phyloP scores from a whole-genome alignment of 164 flowering plant genomes.

The Saururus chinensis region DNA sequence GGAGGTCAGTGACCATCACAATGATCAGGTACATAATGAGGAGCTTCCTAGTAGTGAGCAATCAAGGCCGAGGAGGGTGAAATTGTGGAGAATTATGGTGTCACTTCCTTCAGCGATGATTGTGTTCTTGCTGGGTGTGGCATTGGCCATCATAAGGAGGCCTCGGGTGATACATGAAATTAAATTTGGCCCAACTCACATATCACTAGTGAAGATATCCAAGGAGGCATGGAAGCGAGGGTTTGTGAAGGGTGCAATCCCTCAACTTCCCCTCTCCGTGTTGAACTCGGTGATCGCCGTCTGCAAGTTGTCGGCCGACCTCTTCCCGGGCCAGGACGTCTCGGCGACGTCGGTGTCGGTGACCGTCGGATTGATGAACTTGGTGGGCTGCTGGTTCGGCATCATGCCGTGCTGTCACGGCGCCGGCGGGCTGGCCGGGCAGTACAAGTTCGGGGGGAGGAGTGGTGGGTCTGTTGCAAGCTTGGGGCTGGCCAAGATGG shows the following conservation, averaged over 20 bases:
- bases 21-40: slow-evolving; percentile 1
- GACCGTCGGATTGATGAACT: slow-evolving; percentile 64
- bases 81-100: slow-evolving; percentile 23
- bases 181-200: slow-evolving; percentile 45
- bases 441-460: slow-evolving; percentile 82
- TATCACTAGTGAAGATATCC: slow-evolving; percentile 33
- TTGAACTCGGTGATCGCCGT: slow-evolving; percentile 71
- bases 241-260: slow-evolving; percentile 61
- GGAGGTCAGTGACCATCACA: slow-evolving; percentile 13
- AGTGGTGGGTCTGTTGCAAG: slow-evolving; percentile 75
- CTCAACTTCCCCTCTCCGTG: slow-evolving; percentile 60
- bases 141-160: slow-evolving; percentile 46
- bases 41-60: not conserved
- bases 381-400: slow-evolving; percentile 77
- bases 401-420: slow-evolving; percentile 88
- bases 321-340: slow-evolving; percentile 51
- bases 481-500: slow-evolving; percentile 54
- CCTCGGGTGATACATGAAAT: slow-evolving; percentile 32
- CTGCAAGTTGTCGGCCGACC: slow-evolving; percentile 51
- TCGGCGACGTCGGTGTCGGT: slow-evolving; percentile 48
- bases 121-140: slow-evolving; percentile 52
- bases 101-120: slow-evolving; percentile 67
- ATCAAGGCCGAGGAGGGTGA: slow-evolving; percentile 8
- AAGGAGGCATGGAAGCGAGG: slow-evolving; percentile 60
- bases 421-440: slow-evolving; percentile 83